Percentiles rank a stretch among this genome's conserved stretches.
Conservation (phyloP, 495 filamentous ascomycete species). For the Lophiotrema nucula region DNA sequence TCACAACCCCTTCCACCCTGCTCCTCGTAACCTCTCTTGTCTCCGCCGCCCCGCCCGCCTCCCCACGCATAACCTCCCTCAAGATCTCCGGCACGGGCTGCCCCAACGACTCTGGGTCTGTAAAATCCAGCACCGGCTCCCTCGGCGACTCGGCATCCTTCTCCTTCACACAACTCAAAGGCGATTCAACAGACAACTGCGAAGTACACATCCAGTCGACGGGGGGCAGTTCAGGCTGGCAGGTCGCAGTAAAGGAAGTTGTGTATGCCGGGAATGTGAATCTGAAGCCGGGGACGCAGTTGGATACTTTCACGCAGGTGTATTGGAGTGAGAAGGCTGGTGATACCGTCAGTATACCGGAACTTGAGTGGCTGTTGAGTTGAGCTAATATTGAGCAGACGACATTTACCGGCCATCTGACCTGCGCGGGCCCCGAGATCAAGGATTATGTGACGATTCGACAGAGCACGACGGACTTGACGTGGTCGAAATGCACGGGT, state of each 20-base stretch:
- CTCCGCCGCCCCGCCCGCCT: background rate
- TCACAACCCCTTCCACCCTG: constrained; percentile 17
- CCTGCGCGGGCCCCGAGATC: constrained; percentile 9
- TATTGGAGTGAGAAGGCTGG: constrained; percentile 21
- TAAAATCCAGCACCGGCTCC: background rate
- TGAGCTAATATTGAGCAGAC: constrained; percentile 7
- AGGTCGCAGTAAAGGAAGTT: constrained; percentile 20
- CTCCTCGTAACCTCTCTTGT: constrained; percentile 3
- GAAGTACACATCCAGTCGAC: constrained; percentile 16
- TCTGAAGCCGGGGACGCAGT: constrained; percentile 8
- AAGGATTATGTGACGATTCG: constrained; percentile 2
- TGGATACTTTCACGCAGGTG: constrained; percentile 10
- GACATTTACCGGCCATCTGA: background rate
- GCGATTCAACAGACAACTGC: constrained; percentile 24
- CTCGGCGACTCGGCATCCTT: constrained; percentile 11
- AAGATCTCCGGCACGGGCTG: constrained; percentile 16
- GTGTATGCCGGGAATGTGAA: constrained; percentile 6
- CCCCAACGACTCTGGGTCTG: constrained; percentile 16
- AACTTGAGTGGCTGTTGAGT: background rate
- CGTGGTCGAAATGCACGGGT: constrained; percentile 23
- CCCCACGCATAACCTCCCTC: constrained; percentile 4
- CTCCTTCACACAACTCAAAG: constrained; percentile 16
- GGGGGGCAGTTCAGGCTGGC: constrained; percentile 14
- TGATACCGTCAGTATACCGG: constrained; percentile 13
- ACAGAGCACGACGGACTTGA: background rate